Conservation (phyloP, 257 asterid species). For the Penstemon eatonii region DNA sequence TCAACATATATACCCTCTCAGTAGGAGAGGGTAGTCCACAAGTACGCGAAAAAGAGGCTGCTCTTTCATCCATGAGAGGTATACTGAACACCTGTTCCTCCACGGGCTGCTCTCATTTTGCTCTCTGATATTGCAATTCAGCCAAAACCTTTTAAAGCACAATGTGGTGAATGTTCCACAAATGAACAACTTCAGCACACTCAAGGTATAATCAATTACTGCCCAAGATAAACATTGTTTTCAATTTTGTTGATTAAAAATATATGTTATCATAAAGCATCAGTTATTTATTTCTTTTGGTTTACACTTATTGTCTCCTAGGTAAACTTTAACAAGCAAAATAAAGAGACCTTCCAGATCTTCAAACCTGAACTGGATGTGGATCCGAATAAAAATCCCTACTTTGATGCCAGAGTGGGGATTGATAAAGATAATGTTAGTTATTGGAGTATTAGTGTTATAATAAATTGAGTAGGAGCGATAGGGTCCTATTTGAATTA, state of each 20-base stretch:
- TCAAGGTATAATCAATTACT: slow-evolving; percentile 57
- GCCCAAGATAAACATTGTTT: background rate
- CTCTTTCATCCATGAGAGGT: slow-evolving; percentile 19
- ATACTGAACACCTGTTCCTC: slow-evolving; percentile 29
- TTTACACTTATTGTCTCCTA: slow-evolving; percentile 23
- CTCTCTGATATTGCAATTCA: slow-evolving; percentile 71
- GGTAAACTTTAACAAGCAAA: slow-evolving; percentile 97
- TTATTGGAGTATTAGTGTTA: too few species aligned
- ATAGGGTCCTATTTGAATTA: too few species aligned
- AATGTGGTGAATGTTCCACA: slow-evolving; percentile 76
- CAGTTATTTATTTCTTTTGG: background rate
- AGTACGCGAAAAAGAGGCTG: slow-evolving; percentile 44
- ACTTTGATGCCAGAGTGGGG: slow-evolving; percentile 89
- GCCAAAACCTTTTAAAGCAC: slow-evolving; percentile 83
- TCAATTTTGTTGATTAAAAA: background rate
- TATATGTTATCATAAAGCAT: background rate
- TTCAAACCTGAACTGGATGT: slow-evolving; percentile 92
- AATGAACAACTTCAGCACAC: slow-evolving; percentile 78
- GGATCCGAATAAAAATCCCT: slow-evolving; percentile 85
- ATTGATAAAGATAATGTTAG: slow-evolving; percentile 47
- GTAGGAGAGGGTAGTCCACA: slow-evolving; percentile 47
- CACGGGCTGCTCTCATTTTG: slow-evolving; percentile 32
- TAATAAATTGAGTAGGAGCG: too few species aligned
- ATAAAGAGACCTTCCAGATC: slow-evolving; percentile 91
- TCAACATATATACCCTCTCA: slow-evolving; percentile 55